A percentile compares a stretch with the other conserved stretches of the same genome.
phyloP scores from a whole-genome alignment of 257 asterid species.

The Parsonsia alboflavescens region DNA sequence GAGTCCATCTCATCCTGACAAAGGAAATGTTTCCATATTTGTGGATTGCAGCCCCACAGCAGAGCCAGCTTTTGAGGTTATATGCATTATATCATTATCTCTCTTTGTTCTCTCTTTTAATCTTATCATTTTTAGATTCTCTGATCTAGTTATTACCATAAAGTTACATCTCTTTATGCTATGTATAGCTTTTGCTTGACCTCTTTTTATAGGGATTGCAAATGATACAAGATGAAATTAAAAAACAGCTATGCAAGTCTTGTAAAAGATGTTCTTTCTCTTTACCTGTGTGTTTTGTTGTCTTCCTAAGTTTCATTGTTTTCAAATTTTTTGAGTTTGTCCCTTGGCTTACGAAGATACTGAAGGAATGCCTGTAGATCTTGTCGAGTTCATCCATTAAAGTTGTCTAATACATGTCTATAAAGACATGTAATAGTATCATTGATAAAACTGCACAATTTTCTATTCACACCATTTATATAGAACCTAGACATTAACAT shows the following conservation, averaged over 20 bases:
- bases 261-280: background rate
- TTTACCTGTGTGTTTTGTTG: background rate
- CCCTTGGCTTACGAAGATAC: background rate
- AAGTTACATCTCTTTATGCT: background rate
- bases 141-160: background rate
- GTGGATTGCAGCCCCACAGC: constrained; percentile 96
- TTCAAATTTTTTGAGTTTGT: background rate
- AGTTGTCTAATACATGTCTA: background rate
- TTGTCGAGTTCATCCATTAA: background rate
- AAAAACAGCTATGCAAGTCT: background rate
- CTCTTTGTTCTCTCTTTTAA: constrained; percentile 3
- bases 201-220: background rate
- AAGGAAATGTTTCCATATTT: constrained; percentile 68
- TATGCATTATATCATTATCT: background rate
- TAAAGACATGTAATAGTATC: background rate
- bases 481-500: background rate
- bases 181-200: background rate
- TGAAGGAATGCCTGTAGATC: background rate
- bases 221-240: too few relatives aligned
- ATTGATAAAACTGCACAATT: background rate
- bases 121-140: background rate
- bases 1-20: constrained; percentile 56
- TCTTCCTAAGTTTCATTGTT: background rate
- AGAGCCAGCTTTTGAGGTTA: constrained; percentile 88
- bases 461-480: background rate